Evolutionary conservation across 2,329 filamentous ascomycete species (phyloP), one percentile per base, ranked within the genome.

Genomic region (Alternaria alternata): DNA sequence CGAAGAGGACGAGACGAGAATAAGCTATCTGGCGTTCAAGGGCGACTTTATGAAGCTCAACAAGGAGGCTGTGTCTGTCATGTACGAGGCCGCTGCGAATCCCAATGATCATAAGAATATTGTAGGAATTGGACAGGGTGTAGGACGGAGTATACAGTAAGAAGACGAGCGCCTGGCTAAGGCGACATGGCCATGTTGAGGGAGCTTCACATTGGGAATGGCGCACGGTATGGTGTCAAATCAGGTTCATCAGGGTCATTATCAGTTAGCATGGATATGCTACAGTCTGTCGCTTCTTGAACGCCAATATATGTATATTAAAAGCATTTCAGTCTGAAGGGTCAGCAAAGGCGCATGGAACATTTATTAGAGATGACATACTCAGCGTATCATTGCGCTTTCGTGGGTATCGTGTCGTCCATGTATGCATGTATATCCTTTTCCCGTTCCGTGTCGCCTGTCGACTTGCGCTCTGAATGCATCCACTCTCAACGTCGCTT

Each of bases 51-150:
- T 95, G 87, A 88, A 89, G 76, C 80, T 96, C 73, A 95, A 90
- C 47, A 85, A 90, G 56, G 92, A 94, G 75, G 93, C 95, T 1
- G 83, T 91, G 7, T 93, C 91, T 68, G 94, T 98, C 70, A 73
- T 97, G 62, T 99, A 98, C 79, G 95, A 99, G 85, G 91, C 93
- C 18, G 94, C 94, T 26, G 91, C 95, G 36, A 97, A 97, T 78
- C 95, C 94, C 12, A 87, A 82, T 47, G 95, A 99, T 81, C 95
- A 99, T 81, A 87, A 86, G 80, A 64, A 78, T 59, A 77, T 79
- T 48, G 74, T 73, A 22, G 81, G 82, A 0, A 75, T 73, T 47
- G 72, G 71, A 36, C 62, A 74, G 66, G 78, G 77, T 1, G 53
- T 80, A 18, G 78, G 77, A 8, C 76, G 77, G 62, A 66, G 67